Evolutionary conservation across 1,284 basidiomycete genomes (phyloP).

Genomic region (Cronartium quercuum): DNA sequence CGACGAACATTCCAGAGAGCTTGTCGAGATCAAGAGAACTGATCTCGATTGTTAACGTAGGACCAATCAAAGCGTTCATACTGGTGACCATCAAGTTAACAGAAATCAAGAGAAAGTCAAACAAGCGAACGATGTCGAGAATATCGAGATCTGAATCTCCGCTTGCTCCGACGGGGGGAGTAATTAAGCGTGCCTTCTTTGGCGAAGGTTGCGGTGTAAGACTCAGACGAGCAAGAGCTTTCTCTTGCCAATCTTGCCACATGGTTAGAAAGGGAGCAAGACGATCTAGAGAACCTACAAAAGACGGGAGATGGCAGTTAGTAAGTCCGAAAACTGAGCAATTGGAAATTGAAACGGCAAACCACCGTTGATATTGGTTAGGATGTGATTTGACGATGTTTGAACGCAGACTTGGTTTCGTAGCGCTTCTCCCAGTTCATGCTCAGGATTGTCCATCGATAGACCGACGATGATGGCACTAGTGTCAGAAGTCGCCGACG

Average conservation of each 20-base stretch:
- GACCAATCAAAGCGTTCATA: neutral
- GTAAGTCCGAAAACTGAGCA: neutral
- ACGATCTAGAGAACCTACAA: neutral
- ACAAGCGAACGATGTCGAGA: neutral
- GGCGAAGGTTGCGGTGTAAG: neutral
- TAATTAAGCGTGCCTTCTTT: neutral
- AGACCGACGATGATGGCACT: neutral
- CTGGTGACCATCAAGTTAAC: neutral
- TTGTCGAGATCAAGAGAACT: neutral
- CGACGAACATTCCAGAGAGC: neutral
- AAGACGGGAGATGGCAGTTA: neutral
- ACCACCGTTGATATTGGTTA: neutral
- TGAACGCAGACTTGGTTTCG: neutral
- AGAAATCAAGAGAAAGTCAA: neutral
- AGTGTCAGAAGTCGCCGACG: neutral
- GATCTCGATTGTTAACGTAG: neutral
- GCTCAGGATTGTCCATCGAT: conserved; percentile 17
- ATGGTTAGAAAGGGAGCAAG: neutral
- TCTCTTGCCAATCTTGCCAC: neutral
- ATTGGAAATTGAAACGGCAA: neutral
- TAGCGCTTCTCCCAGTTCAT: conserved; percentile 19
- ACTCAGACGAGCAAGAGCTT: neutral
- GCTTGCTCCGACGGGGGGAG: neutral
- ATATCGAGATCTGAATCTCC: neutral
- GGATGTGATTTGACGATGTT: neutral